Conservation (phyloP, 306 rosid species). For the Glycyrrhiza uralensis region DNA sequence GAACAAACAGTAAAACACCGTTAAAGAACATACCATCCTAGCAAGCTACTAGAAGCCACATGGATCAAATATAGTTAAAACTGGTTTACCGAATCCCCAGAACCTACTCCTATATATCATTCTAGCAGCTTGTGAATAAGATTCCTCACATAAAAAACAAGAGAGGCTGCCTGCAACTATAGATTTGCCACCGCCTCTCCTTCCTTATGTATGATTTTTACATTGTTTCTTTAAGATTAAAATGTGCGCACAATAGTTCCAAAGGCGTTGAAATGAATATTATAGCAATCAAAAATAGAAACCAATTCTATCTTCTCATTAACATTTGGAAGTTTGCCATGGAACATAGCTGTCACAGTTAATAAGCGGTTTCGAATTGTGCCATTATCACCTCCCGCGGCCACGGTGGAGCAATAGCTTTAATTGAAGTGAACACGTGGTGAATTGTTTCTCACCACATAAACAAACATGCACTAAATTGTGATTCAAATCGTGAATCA, state of each 20-base stretch:
- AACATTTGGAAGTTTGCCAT: too few relatives aligned
- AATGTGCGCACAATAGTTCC: not conserved
- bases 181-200: not conserved
- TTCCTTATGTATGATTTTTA: not conserved
- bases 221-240: not conserved
- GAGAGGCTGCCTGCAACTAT: not conserved
- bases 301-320: too few relatives aligned
- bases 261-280: too few relatives aligned
- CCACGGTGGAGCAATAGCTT: too few relatives aligned
- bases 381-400: too few relatives aligned
- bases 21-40: not conserved
- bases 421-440: too few relatives aligned
- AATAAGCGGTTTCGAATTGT: too few relatives aligned
- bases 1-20: not conserved
- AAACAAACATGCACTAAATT: too few relatives aligned
- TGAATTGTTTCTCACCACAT: too few relatives aligned
- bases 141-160: not conserved
- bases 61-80: not conserved
- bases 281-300: too few relatives aligned
- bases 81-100: not conserved
- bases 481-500: too few relatives aligned
- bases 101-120: not conserved
- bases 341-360: too few relatives aligned
- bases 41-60: not conserved
- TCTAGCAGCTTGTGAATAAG: not conserved